phyloP scores from a whole-genome alignment of 2,329 filamentous ascomycete genomes.

The Aspergillus pseudoterreus region DNA sequence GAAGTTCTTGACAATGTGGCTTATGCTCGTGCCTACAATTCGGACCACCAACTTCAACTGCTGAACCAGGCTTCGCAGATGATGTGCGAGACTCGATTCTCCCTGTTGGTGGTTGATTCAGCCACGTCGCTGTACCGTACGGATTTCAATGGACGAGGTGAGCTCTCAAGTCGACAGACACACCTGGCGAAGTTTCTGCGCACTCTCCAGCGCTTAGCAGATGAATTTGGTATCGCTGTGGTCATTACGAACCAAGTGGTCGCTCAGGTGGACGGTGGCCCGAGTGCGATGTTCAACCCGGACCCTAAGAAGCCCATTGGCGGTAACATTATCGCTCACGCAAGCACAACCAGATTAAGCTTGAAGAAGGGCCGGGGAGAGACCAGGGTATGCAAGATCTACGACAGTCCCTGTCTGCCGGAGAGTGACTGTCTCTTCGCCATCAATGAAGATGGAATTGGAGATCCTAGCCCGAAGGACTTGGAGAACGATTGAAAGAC shows the following conservation, averaged over 20 bases:
- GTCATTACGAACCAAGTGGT: slow-evolving; percentile 99
- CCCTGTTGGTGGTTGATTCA: slow-evolving; percentile 90
- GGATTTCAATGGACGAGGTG: slow-evolving; percentile 93
- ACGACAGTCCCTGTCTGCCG: slow-evolving; percentile 93
- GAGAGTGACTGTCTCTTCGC: slow-evolving; percentile 97
- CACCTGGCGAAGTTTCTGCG: slow-evolving; percentile 50
- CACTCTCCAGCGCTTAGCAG: slow-evolving; percentile 50
- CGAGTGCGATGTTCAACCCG: slow-evolving; percentile 97
- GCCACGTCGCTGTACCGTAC: slow-evolving; percentile 94
- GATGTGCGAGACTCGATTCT: slow-evolving; percentile 99
- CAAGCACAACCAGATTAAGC: slow-evolving; percentile 89
- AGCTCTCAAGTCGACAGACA: slow-evolving; percentile 83
- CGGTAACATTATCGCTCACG: slow-evolving; percentile 97
- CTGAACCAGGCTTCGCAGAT: slow-evolving; percentile 93
- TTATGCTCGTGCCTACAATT: slow-evolving; percentile 97
- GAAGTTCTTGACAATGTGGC: slow-evolving; percentile 98
- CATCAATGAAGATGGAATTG: slow-evolving; percentile 95
- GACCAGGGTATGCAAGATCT: slow-evolving; percentile 97
- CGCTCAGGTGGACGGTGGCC: slow-evolving; percentile 93
- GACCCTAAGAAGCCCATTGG: slow-evolving; percentile 99
- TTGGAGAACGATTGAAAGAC: slow-evolving; percentile 69
- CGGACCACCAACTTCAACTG: slow-evolving; percentile 92
- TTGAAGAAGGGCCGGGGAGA: slow-evolving; percentile 93
- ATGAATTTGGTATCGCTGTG: slow-evolving; percentile 91
- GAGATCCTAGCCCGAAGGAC: slow-evolving; percentile 93